phyloP scores from a whole-genome alignment of 2,329 filamentous ascomycete genomes.

The Apiospora hydei region DNA sequence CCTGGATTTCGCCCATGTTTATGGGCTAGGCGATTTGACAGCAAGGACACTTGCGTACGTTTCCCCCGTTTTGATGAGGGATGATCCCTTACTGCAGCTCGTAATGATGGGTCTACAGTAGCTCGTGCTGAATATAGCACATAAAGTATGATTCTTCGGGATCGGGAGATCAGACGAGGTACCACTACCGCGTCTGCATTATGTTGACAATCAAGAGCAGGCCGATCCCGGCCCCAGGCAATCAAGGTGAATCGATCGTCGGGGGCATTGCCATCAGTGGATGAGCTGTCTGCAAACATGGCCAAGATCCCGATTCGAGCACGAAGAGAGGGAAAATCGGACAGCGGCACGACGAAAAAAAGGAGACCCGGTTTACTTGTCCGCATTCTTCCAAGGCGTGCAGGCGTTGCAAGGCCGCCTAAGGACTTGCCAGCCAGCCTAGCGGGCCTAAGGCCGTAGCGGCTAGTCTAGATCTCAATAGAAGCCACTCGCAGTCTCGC shows the following conservation, averaged over 20 bases:
- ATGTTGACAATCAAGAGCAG: not conserved
- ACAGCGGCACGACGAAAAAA: not conserved
- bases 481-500: not conserved
- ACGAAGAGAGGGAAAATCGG: not conserved
- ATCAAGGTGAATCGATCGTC: constrained; percentile 4
- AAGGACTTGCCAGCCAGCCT: not conserved
- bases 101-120: not conserved
- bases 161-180: constrained; percentile 2
- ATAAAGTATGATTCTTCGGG: not conserved
- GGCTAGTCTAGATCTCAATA: constrained; percentile 16
- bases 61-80: not conserved
- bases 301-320: not conserved
- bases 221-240: not conserved
- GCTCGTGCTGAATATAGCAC: not conserved
- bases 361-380: constrained; percentile 8
- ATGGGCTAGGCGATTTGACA: not conserved
- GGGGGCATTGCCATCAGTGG: not conserved
- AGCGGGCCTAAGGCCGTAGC: not conserved
- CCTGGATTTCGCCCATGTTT: not conserved
- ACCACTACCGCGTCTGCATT: not conserved
- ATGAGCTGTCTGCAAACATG: not conserved
- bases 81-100: constrained; percentile 4
- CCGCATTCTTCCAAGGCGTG: not conserved
- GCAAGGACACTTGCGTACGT: not conserved
- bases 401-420: too few species aligned